Base-by-base conservation (phyloP, 495 filamentous ascomycete species). In the Tuber borchii region DNA sequence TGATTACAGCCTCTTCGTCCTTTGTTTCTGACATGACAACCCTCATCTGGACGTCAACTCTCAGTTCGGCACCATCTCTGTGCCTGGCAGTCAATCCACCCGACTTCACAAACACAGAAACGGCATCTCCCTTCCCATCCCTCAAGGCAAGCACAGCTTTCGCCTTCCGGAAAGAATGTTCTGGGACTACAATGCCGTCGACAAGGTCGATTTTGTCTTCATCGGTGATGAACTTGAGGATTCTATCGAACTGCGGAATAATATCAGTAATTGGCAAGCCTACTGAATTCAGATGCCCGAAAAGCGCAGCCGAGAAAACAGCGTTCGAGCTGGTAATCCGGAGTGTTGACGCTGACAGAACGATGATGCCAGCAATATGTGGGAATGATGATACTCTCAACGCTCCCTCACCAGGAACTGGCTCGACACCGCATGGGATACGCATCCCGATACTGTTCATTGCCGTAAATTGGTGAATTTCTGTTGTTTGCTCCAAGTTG, bases 131-230 rank as follows among this genome's bases (percentile, higher is more conserved):
- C 61, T 90, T 92, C 31, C 91, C 93, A 79, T 97, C 92, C 71
- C 92, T 89, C 70, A 97, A 85, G 8, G 93, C 90, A 22, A 97
- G 88, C 70, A 96, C 87, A 1, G 92, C 93, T 77, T 93, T 88
- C 20, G 95, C 96, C 72, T 94, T 91, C 51, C 96, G 90, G 84
- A 98, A 98, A 76, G 91, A 95, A 83, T 97, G 93, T 84, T 99
- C 95, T 8, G 95, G 96, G 72, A 99, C 91, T 43, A 99, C 94
- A 73, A 98, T 93, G n/a, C 95, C 96, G 83, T 99, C 96, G 22
- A 91, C 88, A 31, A 97, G 87, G 37, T 87, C 86, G 71, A 97
- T 87, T 65, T 92, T 88, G 78, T 98, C 95, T 81, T 97, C 93
- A 73, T 97, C 92, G 6, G 89, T 92, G 72, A 99, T 86, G 69